Evolutionary conservation across 208 protist species (phyloP).

Genomic region (Crithidia thermophila): DNA sequence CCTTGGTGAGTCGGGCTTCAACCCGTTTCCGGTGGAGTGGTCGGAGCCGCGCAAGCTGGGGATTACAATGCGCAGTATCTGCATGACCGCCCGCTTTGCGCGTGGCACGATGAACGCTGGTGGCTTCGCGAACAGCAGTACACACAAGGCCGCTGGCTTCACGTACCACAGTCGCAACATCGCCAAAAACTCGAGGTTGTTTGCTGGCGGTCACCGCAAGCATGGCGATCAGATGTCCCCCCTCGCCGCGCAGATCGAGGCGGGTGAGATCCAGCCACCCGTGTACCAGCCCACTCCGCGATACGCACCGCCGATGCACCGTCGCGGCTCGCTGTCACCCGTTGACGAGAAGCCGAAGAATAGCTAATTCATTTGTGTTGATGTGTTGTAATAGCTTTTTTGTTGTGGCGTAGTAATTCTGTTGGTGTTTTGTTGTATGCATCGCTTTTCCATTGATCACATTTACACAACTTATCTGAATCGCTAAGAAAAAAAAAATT

Average conservation of each 20-base stretch:
- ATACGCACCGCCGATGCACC: constrained; percentile 83
- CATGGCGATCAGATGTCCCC: constrained; percentile 67
- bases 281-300: constrained; percentile 72
- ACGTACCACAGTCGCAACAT: constrained; percentile 74
- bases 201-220: constrained; percentile 56
- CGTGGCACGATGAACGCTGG: constrained; percentile 79
- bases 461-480: not conserved
- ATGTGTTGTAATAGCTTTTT: not conserved
- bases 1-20: constrained; percentile 80
- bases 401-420: not conserved
- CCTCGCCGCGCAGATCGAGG: constrained; percentile 72
- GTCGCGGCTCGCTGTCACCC: constrained; percentile 30
- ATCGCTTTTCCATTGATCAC: not conserved
- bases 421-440: not conserved
- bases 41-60: constrained; percentile 85
- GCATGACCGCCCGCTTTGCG: constrained; percentile 76
- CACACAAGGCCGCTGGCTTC: constrained; percentile 44
- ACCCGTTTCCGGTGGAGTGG: constrained; percentile 91
- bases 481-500: not conserved
- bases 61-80: constrained; percentile 84
- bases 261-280: constrained; percentile 63
- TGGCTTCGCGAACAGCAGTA: constrained; percentile 68
- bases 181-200: constrained; percentile 62
- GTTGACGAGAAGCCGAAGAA: not conserved
- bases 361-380: too few species aligned